Conservation (phyloP, 176 grass and related monocot species). For the Oryza meyeriana region DNA sequence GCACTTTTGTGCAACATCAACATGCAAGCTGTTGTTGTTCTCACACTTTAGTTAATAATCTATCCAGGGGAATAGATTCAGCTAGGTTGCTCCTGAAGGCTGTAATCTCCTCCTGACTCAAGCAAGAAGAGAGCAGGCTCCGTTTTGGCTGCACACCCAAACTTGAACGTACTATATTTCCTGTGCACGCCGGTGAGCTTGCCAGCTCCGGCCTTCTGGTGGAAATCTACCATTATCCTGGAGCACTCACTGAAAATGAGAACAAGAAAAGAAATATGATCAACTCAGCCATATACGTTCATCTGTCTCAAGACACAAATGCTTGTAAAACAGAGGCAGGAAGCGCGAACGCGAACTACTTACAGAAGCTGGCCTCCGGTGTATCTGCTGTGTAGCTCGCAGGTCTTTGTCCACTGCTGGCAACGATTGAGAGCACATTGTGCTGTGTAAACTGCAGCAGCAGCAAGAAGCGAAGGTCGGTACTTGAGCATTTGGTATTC, state of each 20-base stretch:
- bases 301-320: not conserved
- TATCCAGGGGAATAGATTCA: conserved; percentile 36
- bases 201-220: conserved; percentile 61
- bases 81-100: conserved; percentile 3
- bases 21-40: conserved; percentile 36
- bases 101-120: conserved; percentile 16
- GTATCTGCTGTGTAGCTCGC: conserved; percentile 74
- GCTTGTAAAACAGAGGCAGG: not conserved
- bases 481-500: conserved; percentile 86
- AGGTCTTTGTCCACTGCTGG: conserved; percentile 64
- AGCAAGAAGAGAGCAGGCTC: conserved; percentile 65
- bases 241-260: conserved; percentile 62
- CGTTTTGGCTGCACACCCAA: conserved; percentile 60
- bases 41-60: conserved; percentile 15
- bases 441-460: conserved; percentile 80
- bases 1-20: conserved; percentile 47
- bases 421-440: conserved; percentile 61
- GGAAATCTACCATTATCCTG: conserved; percentile 75
- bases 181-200: conserved; percentile 66
- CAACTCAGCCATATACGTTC: not conserved
- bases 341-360: conserved; percentile 41
- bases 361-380: conserved; percentile 77
- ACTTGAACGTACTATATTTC: conserved; percentile 76
- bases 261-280: not conserved
- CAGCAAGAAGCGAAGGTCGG: conserved; percentile 69